Evolutionary conservation across 257 asterid species (phyloP).

Genomic region (Solanum corneliomulleri): DNA sequence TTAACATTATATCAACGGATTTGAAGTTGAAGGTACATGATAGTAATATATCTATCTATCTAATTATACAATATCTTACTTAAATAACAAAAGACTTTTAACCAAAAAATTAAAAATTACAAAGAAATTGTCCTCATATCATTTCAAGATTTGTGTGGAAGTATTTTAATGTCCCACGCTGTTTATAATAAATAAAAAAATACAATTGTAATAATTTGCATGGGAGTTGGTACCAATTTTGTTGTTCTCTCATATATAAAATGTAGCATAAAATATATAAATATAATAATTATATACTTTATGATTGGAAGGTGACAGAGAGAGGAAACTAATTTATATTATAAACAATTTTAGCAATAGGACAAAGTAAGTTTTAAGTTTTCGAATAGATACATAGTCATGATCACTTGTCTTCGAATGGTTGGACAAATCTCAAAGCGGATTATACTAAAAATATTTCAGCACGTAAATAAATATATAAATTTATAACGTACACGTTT

Average conservation of each 20-base stretch:
- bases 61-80: neutral
- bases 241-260: neutral
- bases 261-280: too few species aligned
- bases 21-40: neutral
- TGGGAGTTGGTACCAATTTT: neutral
- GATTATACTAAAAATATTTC: neutral
- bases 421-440: neutral
- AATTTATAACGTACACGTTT: rapidly evolving
- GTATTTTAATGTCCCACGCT: neutral
- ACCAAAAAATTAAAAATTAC: neutral
- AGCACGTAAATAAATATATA: neutral
- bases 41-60: neutral
- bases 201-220: neutral
- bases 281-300: neutral
- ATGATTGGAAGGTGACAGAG: neutral
- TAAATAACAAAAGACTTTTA: neutral
- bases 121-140: neutral
- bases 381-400: neutral
- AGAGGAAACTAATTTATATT: neutral
- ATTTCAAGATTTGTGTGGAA: neutral
- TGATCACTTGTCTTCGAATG: neutral
- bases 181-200: neutral
- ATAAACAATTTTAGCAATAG: neutral
- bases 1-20: neutral
- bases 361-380: neutral